Base-by-base conservation (phyloP, 192 early-diverging fungal genomes). In the Coemansia sp. region DNA sequence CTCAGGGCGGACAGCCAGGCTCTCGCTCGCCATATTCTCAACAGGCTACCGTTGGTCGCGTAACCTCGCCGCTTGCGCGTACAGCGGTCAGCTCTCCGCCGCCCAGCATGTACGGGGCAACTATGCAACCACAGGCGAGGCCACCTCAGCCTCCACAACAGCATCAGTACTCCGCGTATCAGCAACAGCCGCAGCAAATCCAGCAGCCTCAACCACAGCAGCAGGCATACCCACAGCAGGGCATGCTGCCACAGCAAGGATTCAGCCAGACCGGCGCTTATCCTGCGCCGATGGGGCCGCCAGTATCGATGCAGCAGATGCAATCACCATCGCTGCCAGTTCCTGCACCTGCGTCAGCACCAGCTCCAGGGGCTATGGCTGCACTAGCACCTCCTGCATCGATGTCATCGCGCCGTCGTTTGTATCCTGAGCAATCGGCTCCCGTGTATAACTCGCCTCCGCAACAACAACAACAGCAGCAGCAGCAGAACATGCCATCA, bases 1-100 rank as follows among this genome's bases (percentile, higher is more conserved):
- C 65, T 8, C 71, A 72, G 46, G 64, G 64, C 21, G 41, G 49
- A 13, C 59, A 52, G 59, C 63, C 73, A 11, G 56, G 73, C 7
- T 49, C 67, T 58, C 60, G 55, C 5, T 54, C 61, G 11, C 62
- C 55, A 22, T 39, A 39, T 43, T 41, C 59, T 43, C 74, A 57
- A 21, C 65, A 49, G 51, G 15, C 59, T 36, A 58, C 58, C 1
- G 62, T 68, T 12, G 68, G 64, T 2, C 68, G 75, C 19, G 80
- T 82, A 22, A 77, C 80, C 9, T 77, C 75, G 58, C 75, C 75
- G 41, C 46, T 77, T 48, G 72, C 75, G 0, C 68, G 71, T 8
- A 67, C 69, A 4, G 60, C 68, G 0, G 58, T 63, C 41, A 67
- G 59, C 55, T 51, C 61, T 11, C 26, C 59, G 16, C 61, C 77